These are phyloP conservation scores for Boletus bicolor DNA, from an alignment of 768 basidiomycete genomes.

Conservation along the genomic window DNA sequence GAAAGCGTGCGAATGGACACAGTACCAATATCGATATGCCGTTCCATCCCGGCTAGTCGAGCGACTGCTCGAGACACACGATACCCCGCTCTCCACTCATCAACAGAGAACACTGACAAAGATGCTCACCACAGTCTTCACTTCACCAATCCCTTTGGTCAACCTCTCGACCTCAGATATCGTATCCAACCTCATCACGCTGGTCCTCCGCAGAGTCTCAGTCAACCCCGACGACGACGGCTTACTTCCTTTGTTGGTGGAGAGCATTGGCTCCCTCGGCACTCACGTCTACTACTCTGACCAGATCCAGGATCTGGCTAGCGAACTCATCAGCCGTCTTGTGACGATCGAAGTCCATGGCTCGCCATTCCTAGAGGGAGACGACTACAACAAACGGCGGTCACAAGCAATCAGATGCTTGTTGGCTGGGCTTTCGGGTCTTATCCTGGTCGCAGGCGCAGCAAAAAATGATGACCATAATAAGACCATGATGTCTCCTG, in stretches of 20 bases:
- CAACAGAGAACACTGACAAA: conserved; percentile 61
- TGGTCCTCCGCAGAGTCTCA: conserved; percentile 69
- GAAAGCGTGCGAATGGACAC: conserved; percentile 80
- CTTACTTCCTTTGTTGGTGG: conserved; percentile 64
- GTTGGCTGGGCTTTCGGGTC: conserved; percentile 64
- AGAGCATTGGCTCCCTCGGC: conserved; percentile 79
- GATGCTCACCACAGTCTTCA: conserved; percentile 85
- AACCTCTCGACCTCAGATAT: conserved; percentile 91
- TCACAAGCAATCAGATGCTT: conserved; percentile 68
- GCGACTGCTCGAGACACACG: conserved; percentile 61
- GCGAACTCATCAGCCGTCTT: conserved; percentile 76
- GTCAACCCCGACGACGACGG: conserved; percentile 61
- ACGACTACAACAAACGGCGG: conserved; percentile 42
- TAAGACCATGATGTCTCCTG: conserved; percentile 14
- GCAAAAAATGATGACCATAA: conserved; percentile 25
- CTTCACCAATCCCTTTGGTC: conserved; percentile 74
- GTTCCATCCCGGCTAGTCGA: conserved; percentile 85
- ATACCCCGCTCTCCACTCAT: conserved; percentile 41
- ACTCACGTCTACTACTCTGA: conserved; percentile 94
- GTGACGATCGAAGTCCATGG: conserved; percentile 68
- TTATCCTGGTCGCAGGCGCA: conserved; percentile 60
- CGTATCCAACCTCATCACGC: conserved; percentile 68
- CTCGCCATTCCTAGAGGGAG: conserved; percentile 39
- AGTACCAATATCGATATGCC: conserved; percentile 90
- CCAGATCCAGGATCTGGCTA: conserved; percentile 89